These are phyloP conservation scores for Aureobasidium leucospermi DNA, from an alignment of 2,329 filamentous ascomycete genomes.

Conservation along the genomic window DNA sequence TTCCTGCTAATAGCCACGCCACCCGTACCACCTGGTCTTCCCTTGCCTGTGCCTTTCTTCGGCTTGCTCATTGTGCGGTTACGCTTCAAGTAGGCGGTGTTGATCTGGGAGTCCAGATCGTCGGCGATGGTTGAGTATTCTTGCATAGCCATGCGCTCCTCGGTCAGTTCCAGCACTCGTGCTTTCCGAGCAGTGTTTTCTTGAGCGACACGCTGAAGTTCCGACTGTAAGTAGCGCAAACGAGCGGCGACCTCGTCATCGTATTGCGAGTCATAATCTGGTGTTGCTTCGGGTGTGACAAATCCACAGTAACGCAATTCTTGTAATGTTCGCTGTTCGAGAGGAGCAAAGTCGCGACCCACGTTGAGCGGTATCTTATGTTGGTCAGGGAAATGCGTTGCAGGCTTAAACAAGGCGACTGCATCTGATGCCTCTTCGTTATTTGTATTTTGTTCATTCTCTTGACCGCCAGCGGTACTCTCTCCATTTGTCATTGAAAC, in stretches of 20 bases:
- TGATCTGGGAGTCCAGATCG: conserved; percentile 89
- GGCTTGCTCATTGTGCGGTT: conserved; percentile 90
- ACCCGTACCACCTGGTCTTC: conserved; percentile 43
- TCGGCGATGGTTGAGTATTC: conserved; percentile 96
- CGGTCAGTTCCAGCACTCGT: conserved; percentile 75
- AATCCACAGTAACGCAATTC: conserved; percentile 89
- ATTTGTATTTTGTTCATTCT: conserved; percentile 25
- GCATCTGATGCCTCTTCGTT: conserved; percentile 30
- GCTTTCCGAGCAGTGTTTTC: conserved; percentile 87
- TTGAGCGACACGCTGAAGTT: conserved; percentile 75
- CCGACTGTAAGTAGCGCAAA: conserved; percentile 73
- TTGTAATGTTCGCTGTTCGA: conserved; percentile 85
- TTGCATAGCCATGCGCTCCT: conserved; percentile 90
- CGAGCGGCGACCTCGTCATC: conserved; percentile 93
- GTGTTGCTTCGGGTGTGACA: conserved; percentile 47
- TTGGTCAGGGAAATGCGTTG: conserved; percentile 60
- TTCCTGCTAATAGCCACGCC: conserved; percentile 60
- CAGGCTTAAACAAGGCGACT: conserved; percentile 45
- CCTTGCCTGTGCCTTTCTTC: conserved; percentile 55
- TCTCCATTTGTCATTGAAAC: conserved; percentile 36
- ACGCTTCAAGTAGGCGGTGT: conserved; percentile 90
- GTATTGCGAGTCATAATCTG: conserved; percentile 81
- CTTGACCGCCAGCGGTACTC: conserved; percentile 28
- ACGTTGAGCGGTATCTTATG: conserved; percentile 41
- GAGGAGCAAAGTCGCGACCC: conserved; percentile 74